Conservation (phyloP, 345 rosid genomes). For the Acer yangbiense region DNA sequence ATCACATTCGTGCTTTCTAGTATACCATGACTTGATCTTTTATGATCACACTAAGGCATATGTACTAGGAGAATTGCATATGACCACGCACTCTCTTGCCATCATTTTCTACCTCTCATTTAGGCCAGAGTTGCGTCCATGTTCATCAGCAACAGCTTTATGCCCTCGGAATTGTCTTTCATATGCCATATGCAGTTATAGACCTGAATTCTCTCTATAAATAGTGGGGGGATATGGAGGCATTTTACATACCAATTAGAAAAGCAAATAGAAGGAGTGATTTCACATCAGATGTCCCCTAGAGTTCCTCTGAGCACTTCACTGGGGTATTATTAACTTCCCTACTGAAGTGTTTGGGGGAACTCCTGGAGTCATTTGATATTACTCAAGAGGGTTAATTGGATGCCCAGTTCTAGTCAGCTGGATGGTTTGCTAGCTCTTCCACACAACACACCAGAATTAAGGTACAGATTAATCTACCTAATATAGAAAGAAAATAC, state of each 20-base stretch:
- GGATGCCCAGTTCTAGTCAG: no score
- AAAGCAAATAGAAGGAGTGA: not conserved
- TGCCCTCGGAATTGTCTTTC: not conserved
- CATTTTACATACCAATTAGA: not conserved
- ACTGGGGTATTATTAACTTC: slow-evolving; percentile 11
- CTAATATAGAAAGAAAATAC: no score
- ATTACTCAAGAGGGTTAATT: not conserved
- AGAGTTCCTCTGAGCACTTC: slow-evolving; percentile 47
- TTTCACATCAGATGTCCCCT: slow-evolving; percentile 27
- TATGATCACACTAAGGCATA: not conserved
- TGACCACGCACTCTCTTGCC: not conserved
- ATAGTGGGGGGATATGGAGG: not conserved
- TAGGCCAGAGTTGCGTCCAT: slow-evolving; percentile 20
- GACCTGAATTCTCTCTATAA: not conserved
- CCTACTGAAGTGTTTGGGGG: slow-evolving; percentile 50
- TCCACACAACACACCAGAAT: no score
- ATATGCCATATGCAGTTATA: not conserved
- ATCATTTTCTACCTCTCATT: not conserved
- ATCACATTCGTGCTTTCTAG: not conserved
- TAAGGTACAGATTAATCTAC: no score
- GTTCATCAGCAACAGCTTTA: slow-evolving; percentile 13
- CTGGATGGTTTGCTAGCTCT: no score
- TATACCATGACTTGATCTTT: no score
- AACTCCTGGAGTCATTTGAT: slow-evolving; percentile 41
- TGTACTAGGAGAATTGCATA: not conserved